Percentiles rank a stretch among this genome's conserved stretches.
Conservation (phyloP, 106 monocot genomes). For the Cymbidium sinense region DNA sequence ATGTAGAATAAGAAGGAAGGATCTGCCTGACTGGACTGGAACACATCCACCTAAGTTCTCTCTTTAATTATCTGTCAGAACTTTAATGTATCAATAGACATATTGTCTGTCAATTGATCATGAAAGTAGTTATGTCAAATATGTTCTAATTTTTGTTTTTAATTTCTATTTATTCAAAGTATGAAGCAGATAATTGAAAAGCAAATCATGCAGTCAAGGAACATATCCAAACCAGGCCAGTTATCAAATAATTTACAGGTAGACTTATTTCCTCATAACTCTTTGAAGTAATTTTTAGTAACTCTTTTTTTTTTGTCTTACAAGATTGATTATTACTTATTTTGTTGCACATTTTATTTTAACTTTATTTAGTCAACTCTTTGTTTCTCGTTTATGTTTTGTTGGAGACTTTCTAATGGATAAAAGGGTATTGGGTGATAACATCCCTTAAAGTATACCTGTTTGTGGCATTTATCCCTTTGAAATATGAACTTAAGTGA, state of each 20-base stretch:
- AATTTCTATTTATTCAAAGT: constrained; percentile 20
- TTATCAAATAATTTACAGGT: constrained; percentile 58
- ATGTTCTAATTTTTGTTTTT: not conserved
- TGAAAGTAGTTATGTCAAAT: not conserved
- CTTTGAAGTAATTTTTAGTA: not conserved
- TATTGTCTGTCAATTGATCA: not conserved
- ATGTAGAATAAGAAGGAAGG: too few relatives aligned
- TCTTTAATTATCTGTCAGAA: not conserved
- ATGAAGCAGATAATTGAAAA: constrained; percentile 61
- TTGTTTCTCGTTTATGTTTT: too few relatives aligned
- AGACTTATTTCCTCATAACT: constrained; percentile 7
- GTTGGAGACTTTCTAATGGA: too few relatives aligned
- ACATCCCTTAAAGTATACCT: too few relatives aligned
- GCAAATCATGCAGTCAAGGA: constrained; percentile 35
- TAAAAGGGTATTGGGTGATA: too few relatives aligned
- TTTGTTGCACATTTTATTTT: not conserved
- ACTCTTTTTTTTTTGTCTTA: not conserved
- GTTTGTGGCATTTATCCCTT: too few relatives aligned
- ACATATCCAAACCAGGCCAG: constrained; percentile 21
- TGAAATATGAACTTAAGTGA: too few relatives aligned
- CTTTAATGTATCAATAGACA: not conserved
- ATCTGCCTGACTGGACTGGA: too few relatives aligned
- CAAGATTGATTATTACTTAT: too few relatives aligned
- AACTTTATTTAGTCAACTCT: too few relatives aligned
- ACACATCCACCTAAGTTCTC: too few relatives aligned